Percentiles rank a stretch among this genome's conserved stretches.
phyloP scores from a whole-genome alignment of 371 early-diverging fungal species.

The Coemansia sp. region DNA sequence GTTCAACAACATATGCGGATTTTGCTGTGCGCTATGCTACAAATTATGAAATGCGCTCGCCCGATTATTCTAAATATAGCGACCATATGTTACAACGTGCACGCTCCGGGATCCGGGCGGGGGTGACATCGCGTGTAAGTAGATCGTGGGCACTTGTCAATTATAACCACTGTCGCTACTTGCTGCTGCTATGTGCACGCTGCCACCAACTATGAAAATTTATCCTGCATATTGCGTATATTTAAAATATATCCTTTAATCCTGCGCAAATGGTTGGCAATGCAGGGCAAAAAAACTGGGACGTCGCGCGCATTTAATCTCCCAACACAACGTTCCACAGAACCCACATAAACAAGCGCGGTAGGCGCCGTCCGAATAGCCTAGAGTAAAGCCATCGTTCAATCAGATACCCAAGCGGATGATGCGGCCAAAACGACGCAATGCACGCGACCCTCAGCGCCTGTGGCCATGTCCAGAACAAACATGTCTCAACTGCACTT shows the following conservation, averaged over 20 bases:
- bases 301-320: not conserved
- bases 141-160: too few relatives aligned
- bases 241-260: not conserved
- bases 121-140: too few relatives aligned
- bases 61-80: too few relatives aligned
- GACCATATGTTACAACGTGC: too few relatives aligned
- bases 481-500: not conserved
- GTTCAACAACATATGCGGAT: not conserved
- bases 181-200: not conserved
- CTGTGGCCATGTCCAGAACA: constrained; percentile 4
- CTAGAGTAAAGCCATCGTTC: too few relatives aligned
- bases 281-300: not conserved
- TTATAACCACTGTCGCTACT: too few relatives aligned
- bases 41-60: too few relatives aligned
- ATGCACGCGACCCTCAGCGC: constrained; percentile 9
- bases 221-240: not conserved
- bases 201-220: not conserved
- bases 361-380: too few relatives aligned
- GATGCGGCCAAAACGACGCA: not conserved
- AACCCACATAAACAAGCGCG: not conserved
- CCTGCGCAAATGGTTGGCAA: not conserved
- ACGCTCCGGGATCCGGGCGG: too few relatives aligned
- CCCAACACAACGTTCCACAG: not conserved
- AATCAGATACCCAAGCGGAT: not conserved
- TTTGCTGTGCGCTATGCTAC: not conserved